Evolutionary conservation across 805 yeast genomes (phyloP).

Genomic region (Maudiozyma bulderi): DNA sequence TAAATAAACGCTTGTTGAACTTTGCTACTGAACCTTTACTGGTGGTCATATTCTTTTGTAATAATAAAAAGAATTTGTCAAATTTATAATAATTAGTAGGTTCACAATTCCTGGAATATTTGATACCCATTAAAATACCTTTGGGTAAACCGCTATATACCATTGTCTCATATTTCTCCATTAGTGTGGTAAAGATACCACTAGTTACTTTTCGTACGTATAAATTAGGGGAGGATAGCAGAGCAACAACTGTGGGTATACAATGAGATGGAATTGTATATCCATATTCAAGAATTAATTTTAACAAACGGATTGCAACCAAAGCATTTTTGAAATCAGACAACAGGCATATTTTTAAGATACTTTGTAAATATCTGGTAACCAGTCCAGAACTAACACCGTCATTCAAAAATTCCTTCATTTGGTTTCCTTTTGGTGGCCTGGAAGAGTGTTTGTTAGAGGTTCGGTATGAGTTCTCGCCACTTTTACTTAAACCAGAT

Average conservation of each 20-base stretch:
- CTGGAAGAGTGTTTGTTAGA: slow-evolving; percentile 32
- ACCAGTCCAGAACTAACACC: slow-evolving; percentile 67
- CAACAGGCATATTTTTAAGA: slow-evolving; percentile 41
- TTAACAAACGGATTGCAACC: slow-evolving; percentile 46
- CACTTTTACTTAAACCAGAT: slow-evolving; percentile 34
- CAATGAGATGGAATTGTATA: slow-evolving; percentile 67
- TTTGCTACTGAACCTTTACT: slow-evolving; percentile 14
- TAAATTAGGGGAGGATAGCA: slow-evolving; percentile 44
- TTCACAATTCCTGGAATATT: slow-evolving; percentile 25
- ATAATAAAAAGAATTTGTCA: slow-evolving; percentile 7
- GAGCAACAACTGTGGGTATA: slow-evolving; percentile 59
- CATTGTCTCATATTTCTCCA: slow-evolving; percentile 61
- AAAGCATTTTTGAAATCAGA: slow-evolving; percentile 39
- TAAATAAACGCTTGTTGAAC: slow-evolving; percentile 8
- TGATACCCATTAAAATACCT: slow-evolving; percentile 48
- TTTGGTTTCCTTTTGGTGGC: slow-evolving; percentile 31
- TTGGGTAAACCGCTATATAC: slow-evolving; percentile 56
- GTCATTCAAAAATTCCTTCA: slow-evolving; percentile 43
- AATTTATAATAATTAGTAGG: slow-evolving; percentile 6
- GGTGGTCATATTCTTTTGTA: slow-evolving; percentile 13
- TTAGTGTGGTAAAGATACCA: slow-evolving; percentile 44
- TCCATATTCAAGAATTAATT: slow-evolving; percentile 50
- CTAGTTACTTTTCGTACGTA: slow-evolving; percentile 40
- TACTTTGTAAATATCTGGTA: slow-evolving; percentile 46
- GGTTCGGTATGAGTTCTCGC: slow-evolving; percentile 32